phyloP scores from a whole-genome alignment of 2,329 filamentous ascomycete genomes.

The Monilinia laxa region DNA sequence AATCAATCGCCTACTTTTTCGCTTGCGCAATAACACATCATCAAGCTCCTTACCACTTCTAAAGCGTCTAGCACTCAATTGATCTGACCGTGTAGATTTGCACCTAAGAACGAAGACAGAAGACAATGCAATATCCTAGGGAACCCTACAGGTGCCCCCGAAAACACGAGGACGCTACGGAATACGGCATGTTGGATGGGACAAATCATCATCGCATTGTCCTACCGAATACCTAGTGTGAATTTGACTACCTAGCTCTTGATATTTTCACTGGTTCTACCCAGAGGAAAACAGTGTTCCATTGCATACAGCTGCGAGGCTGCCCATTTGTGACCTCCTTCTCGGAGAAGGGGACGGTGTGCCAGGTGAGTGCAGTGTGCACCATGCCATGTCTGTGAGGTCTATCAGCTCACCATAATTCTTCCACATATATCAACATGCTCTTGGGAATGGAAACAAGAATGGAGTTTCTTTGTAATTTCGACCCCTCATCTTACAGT shows the following conservation, averaged over 20 bases:
- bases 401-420: conserved; percentile 3
- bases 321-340: conserved; percentile 18
- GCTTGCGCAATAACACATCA: no score
- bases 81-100: no score
- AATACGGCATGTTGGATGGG: no score
- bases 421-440: neutral
- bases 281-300: neutral
- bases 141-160: neutral
- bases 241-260: neutral
- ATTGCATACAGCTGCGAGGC: neutral
- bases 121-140: neutral
- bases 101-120: no score
- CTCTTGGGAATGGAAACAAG: neutral
- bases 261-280: neutral
- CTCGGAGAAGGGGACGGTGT: neutral
- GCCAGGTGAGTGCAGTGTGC: neutral
- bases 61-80: no score
- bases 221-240: neutral
- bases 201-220: neutral
- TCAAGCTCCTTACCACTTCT: no score
- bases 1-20: no score
- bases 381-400: neutral
- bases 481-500: conserved; percentile 10
- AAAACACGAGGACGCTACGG: no score
- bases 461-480: neutral